Evolutionary conservation across 2,329 filamentous ascomycete species (phyloP), one percentile per base, ranked within the genome.

Genomic region (Daldinia eschscholtzii): DNA sequence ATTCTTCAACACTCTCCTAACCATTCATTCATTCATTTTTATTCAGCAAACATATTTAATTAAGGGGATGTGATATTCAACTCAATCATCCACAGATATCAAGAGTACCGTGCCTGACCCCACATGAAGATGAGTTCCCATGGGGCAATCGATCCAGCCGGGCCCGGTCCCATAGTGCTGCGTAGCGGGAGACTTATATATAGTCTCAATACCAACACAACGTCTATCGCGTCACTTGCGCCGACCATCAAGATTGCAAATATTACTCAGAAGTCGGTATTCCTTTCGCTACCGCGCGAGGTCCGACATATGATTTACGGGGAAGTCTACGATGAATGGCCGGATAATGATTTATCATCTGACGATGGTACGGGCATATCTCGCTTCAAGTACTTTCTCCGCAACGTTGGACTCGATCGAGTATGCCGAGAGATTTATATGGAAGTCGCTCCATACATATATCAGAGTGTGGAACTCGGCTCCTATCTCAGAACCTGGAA

Each of bases 281-380:
- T 59, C 28, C 30, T 59, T 23, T 48, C 41, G 2, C 28, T 59
- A 6, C 18, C 57, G n/a, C 28, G 37, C 2, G 57, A 59, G 18
- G 2, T 59, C 4, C 64, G 64, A 2, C 33, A 10, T 3, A 37
- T 26, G 13, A 57, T 67, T 6, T 67, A 67, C 56, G 10, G 52
- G 2, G 56, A 53, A 26, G 1, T 60, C 15, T n/a, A 18, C 7
- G 26, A n/a, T 1, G 9, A n/a, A 1, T 28, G 33, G 30, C 1
- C 1, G 5, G 2, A 9, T 0, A 4, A 26, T 5, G 52, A 18
- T 13, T 39, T 55, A 55, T 13, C 2, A 1, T 13, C 26, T 26
- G 28, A 6, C 3, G 7, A 7, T 7, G 23, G 28, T 15, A 3
- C 5, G 13, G 52, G 18, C 20, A 10, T 37, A 20, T 55, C 39